Evolutionary conservation across 352 stramenopile genomes (phyloP), one percentile per base, ranked within the genome.

Genomic region (Plasmopara muralis): DNA sequence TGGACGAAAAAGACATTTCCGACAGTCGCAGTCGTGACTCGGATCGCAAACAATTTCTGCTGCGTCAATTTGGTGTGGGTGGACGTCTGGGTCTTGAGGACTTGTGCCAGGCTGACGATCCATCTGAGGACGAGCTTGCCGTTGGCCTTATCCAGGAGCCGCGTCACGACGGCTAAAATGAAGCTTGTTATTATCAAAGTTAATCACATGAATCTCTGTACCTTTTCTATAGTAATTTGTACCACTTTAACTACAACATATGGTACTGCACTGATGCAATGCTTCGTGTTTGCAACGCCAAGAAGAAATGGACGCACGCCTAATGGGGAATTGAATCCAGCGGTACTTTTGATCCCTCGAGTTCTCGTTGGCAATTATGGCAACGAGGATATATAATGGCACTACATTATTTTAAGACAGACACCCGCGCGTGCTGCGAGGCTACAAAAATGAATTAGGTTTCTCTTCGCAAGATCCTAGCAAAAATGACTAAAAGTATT

Each of bases 391-490:
- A 95, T 96, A 56, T 99, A 99, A 67, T 74, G 99, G 53, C 95
- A 99, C 74, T 97, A 98, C 65, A 98, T 99, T 56, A 72, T 99
- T 33, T 84, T 44, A 97, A 98, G 70, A 89, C 93, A 9, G 85
- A 29, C 89, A 95, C 14, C 94, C 95, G 13, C 96, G 92, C 50
- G 96, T 99, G 43, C 72, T 99, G 7, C 99, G 97, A 97, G 99
- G 96, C 72, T 99, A 99, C 85, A 99, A 99, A 68, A 99, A 99
- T 62, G 96, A 99, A 73, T 78, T 99, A 42, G 97, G 97, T 20
- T 99, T 99, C 70, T 98, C 93, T 12, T 98, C 95, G 49, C 95
- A 98, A 68, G 93, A 97, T 62, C 60, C 83, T 6, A 87, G 88
- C 59, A 88, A 87, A 54, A 88, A 98, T 54, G 90, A 98, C 64